Evolutionary conservation across 352 stramenopile species (phyloP), one percentile per base, ranked within the genome.

Genomic region (Phytophthora constricta): DNA sequence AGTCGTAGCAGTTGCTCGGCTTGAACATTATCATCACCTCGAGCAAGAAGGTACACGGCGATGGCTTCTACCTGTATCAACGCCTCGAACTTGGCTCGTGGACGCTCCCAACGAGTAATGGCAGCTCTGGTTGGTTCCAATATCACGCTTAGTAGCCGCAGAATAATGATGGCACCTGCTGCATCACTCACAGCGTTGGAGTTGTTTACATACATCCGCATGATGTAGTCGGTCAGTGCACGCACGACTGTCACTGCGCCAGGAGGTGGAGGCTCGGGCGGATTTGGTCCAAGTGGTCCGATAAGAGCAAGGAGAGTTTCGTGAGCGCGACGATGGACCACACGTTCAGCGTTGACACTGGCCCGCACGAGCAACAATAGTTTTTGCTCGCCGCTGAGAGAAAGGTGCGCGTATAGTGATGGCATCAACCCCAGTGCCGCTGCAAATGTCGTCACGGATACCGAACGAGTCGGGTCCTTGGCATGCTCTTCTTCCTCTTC

Each of bases 51-150:
- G 28, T 86, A 91, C 5, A 95, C 61, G 0, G 70, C 65, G 0
- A 82, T 58, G 16, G 84, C 81, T 46, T 95, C 86, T 1, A 90
- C 69, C n/a, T 91, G 82, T 26, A 85, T 69, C 26, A 94, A 67
- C 1, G 82, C 84, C 19, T 90, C 80, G 3, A 80, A 64, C 31
- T 55, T 57, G 23, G 63, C 66, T 19, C 73, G 76, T 2, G 28
- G 8, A 48, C 37, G 69, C 53, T 82, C 66, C 84, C 84, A 91
- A 5, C 66, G 63, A 16, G 23, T 70, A 26, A 37, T 31, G n/a
- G 42, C 59, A 41, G 28, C 45, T 70, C 22, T 62, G 5, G 46
- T 54, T 19, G 56, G 51, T 2, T 67, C 58, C 16, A 92, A 39
- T 3, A 90, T 39, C 2, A 86, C 54, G 16, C 69, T 43, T 10